Base-by-base conservation (phyloP, 495 filamentous ascomycete genomes). In the Cryomyces antarcticus region DNA sequence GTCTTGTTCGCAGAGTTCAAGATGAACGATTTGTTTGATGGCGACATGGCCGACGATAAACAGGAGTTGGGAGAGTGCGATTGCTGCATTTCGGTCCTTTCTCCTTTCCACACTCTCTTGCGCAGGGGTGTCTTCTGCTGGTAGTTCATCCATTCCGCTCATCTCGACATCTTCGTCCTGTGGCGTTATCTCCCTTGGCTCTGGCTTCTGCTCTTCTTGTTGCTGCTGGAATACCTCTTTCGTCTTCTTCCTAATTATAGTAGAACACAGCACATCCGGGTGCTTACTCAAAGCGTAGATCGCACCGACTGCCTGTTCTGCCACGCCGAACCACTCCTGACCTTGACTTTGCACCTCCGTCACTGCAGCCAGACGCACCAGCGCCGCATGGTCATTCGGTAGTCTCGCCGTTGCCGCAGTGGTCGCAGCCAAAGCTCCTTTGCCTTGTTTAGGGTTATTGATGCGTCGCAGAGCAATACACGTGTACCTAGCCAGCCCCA, bases 21-120 rank as follows among this genome's bases (percentile, higher is more conserved):
- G 69, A 58, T 99, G 92, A n/a, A 99, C 89, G 46, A 96, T 99
- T 52, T 99, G 89, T 58, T 97, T 97, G 62, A 97, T 84, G 29
- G 88, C 87, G 45, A 95, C 82, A 54, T 97, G 88, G 5, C 88
- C 89, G 41, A 97, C 88, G 41, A 94, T 77, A 59, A 94, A 99
- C 5, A 99, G 69, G 3, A 99, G 70, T 49, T 95, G 92, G 0
- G 88, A 89, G 0, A 99, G 67, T 1, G 73, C 78, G 30, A 82
- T 69, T 4, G 82, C 75, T n/a, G 58, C 47, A 28, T 46, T 49
- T 36, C 52, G 52, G 13, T 47, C 47, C 28, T 42, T 37, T 5
- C 28, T 7, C 71, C 69, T 46, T 75, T 77, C 48, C 76, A 67
- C 48, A 24, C 17, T 24, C 17, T 2, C 17, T 65, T 67, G 30